Conservation (phyloP, 2,329 filamentous ascomycete genomes). For the Fusarium austroafricanum region DNA sequence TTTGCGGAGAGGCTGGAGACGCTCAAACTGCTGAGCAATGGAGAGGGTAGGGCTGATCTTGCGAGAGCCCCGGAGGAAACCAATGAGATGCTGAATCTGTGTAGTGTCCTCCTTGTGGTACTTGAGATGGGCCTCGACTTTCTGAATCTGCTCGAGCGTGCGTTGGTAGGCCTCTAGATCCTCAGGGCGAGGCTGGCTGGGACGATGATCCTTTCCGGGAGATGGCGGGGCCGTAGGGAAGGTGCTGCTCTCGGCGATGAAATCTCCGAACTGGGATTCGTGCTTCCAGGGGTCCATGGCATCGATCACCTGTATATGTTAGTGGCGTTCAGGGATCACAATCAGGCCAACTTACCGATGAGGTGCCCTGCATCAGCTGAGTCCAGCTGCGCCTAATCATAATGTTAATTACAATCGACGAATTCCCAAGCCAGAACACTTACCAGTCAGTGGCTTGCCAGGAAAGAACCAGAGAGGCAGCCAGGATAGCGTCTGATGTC, state of each 20-base stretch:
- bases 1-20: slow-evolving; percentile 85
- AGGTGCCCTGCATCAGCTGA: slow-evolving; percentile 90
- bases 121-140: slow-evolving; percentile 75
- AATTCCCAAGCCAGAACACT: slow-evolving; percentile 49
- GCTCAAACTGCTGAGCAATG: slow-evolving; percentile 87
- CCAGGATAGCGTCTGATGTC: slow-evolving; percentile 91
- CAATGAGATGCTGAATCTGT: slow-evolving; percentile 75
- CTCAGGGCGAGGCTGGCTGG: slow-evolving; percentile 73
- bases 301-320: slow-evolving; percentile 75
- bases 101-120: slow-evolving; percentile 76
- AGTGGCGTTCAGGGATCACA: slow-evolving; percentile 11
- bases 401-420: slow-evolving; percentile 37
- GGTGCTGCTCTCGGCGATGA: slow-evolving; percentile 82
- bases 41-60: slow-evolving; percentile 76
- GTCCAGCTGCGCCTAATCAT: slow-evolving; percentile 86
- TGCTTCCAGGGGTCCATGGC: slow-evolving; percentile 94
- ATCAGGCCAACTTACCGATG: slow-evolving; percentile 71
- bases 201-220: slow-evolving; percentile 69
- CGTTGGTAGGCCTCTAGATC: slow-evolving; percentile 76
- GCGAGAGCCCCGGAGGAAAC: slow-evolving; percentile 77
- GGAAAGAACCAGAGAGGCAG: slow-evolving; percentile 89
- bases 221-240: slow-evolving; percentile 75
- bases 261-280: slow-evolving; percentile 85
- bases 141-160: slow-evolving; percentile 74
- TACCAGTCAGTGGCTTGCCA: slow-evolving; percentile 98